phyloP scores from a whole-genome alignment of 495 filamentous ascomycete species.

The Entonaema liquescens region DNA sequence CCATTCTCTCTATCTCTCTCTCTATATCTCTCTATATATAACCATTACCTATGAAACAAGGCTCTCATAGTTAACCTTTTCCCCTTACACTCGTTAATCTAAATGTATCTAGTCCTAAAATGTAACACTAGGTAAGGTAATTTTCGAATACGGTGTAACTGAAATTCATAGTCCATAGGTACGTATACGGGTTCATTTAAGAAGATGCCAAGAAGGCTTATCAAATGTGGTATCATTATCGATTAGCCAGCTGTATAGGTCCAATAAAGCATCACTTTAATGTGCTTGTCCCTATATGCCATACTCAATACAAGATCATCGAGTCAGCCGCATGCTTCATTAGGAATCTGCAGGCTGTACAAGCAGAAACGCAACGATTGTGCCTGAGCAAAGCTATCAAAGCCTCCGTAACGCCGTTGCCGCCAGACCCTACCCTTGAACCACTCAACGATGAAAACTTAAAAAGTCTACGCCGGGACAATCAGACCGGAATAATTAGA shows the following conservation, averaged over 20 bases:
- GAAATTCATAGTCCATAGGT: background rate
- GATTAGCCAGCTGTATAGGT: background rate
- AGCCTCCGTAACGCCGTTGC: constrained; percentile 36
- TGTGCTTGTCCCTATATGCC: background rate
- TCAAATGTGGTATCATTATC: constrained; percentile 12
- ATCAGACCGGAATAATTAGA: constrained; percentile 12
- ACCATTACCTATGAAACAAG: background rate
- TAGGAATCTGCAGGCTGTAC: background rate
- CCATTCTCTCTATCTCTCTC: background rate
- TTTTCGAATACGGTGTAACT: background rate
- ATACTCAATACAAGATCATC: background rate
- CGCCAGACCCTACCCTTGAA: constrained; percentile 25
- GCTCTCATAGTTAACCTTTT: background rate
- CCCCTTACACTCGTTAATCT: background rate
- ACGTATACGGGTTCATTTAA: background rate
- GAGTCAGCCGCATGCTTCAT: background rate
- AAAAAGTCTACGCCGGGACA: constrained; percentile 6
- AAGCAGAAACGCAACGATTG: constrained; percentile 12
- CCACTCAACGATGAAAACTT: constrained; percentile 25
- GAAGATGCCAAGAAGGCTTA: background rate
- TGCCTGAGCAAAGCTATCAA: constrained; percentile 3
- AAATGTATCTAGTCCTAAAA: background rate
- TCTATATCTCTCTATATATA: background rate
- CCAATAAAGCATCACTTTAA: constrained; percentile 5
- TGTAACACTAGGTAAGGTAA: background rate